phyloP scores from a whole-genome alignment of 805 yeast genomes.

The Saccharomycopsis microspora region DNA sequence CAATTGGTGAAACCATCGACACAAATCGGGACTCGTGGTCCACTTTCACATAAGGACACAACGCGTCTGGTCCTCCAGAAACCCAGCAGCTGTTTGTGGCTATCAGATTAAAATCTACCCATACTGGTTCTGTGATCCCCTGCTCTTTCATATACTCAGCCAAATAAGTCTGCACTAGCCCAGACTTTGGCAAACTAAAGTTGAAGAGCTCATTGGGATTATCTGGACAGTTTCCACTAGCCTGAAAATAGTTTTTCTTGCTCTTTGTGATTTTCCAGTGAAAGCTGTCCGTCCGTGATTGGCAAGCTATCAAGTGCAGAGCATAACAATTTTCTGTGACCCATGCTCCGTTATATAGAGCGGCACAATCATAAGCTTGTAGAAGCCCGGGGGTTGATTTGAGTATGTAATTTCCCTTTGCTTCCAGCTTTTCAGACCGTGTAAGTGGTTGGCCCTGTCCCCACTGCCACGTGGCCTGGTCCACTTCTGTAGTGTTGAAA shows the following conservation, averaged over 20 bases:
- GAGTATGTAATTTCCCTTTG: background rate
- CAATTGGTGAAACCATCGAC: conserved; percentile 56
- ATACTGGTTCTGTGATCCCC: conserved; percentile 30
- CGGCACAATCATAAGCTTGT: conserved; percentile 14
- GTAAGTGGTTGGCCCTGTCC: conserved; percentile 4
- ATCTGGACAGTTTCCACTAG: conserved; percentile 25
- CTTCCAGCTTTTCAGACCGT: too few relatives aligned
- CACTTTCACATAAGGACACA: conserved; percentile 64
- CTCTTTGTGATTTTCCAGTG: conserved; percentile 31
- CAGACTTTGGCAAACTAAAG: conserved; percentile 39
- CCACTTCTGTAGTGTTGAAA: background rate
- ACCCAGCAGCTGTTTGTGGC: conserved; percentile 75
- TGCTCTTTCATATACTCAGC: conserved; percentile 16
- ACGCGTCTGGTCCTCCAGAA: conserved; percentile 63
- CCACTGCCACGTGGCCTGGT: conserved; percentile 12
- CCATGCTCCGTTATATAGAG: conserved; percentile 37
- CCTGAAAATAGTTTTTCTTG: conserved; percentile 32
- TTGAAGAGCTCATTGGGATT: conserved; percentile 25
- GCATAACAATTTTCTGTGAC: conserved; percentile 54
- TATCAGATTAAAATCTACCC: conserved; percentile 80
- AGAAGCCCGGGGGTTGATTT: background rate
- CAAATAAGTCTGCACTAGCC: conserved; percentile 32
- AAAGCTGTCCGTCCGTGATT: conserved; percentile 24
- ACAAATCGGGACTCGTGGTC: conserved; percentile 46
- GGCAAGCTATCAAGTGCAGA: conserved; percentile 44